A percentile compares a stretch with the other conserved stretches of the same genome.
These are phyloP conservation scores for Primulina huaijiensis DNA, from an alignment of 257 asterid genomes.

Conservation along the genomic window DNA sequence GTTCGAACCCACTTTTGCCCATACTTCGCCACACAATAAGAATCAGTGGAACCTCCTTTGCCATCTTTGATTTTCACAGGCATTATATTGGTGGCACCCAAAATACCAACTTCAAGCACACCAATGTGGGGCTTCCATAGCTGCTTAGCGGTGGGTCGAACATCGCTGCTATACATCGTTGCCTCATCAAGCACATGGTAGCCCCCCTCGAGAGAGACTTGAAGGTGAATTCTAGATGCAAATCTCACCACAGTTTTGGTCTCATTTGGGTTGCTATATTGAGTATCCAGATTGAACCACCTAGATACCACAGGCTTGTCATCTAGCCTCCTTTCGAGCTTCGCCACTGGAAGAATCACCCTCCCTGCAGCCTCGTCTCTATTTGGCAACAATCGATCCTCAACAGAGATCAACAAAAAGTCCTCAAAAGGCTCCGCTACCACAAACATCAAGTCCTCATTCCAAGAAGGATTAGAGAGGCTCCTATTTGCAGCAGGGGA, in stretches of 20 bases:
- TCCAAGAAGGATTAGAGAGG: conserved; percentile 69
- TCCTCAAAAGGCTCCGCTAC: conserved; percentile 89
- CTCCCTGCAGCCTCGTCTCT: conserved; percentile 71
- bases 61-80: conserved; percentile 83
- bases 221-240: conserved; percentile 76
- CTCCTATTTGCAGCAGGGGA: conserved; percentile 43
- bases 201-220: conserved; percentile 77
- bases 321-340: conserved; percentile 60
- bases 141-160: conserved; percentile 81
- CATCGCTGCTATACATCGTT: conserved; percentile 78
- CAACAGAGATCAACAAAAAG: conserved; percentile 51
- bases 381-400: conserved; percentile 61
- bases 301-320: conserved; percentile 61
- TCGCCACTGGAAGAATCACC: conserved; percentile 44
- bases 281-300: conserved; percentile 74
- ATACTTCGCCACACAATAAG: conserved; percentile 76
- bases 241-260: conserved; percentile 50
- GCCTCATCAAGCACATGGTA: conserved; percentile 92
- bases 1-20: conserved; percentile 91
- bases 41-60: conserved; percentile 73
- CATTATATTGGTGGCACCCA: conserved; percentile 68
- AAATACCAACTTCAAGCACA: conserved; percentile 77
- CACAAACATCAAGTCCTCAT: conserved; percentile 77
- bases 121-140: conserved; percentile 90
- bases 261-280: conserved; percentile 40